Percentiles rank a stretch among this genome's conserved stretches.
These are phyloP conservation scores for Petrea volubilis DNA, from an alignment of 257 asterid species.

Conservation along the genomic window DNA sequence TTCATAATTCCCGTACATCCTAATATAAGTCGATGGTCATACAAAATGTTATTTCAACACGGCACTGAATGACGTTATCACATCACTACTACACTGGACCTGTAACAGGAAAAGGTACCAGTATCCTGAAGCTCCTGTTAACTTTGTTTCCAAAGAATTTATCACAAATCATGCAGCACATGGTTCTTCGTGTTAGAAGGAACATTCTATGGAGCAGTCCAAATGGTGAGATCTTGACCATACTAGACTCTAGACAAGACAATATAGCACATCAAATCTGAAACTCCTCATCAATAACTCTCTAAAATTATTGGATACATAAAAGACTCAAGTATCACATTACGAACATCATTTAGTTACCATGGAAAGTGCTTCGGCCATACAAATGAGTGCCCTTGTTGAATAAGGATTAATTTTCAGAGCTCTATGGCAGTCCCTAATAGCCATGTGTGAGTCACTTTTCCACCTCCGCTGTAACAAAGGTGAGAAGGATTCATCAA, in stretches of 20 bases:
- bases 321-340: conserved; percentile 7
- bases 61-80: background rate
- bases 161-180: background rate
- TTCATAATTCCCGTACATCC: conserved; percentile 1
- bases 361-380: conserved; percentile 78
- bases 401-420: conserved; percentile 68
- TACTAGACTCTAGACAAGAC: background rate
- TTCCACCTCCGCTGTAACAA: conserved; percentile 79
- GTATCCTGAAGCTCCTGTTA: conserved; percentile 11
- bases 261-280: background rate
- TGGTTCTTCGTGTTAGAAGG: background rate
- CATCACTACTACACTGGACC: background rate
- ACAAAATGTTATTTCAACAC: background rate
- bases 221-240: background rate
- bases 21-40: background rate
- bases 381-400: conserved; percentile 68
- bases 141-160: background rate
- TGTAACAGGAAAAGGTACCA: background rate
- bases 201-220: conserved; percentile 1
- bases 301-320: background rate
- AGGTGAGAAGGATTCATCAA: conserved; percentile 1
- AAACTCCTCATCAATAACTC: conserved; percentile 7
- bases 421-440: conserved; percentile 87
- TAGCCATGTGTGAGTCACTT: conserved; percentile 83
- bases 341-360: conserved; percentile 41